These are phyloP conservation scores for Tolypocladium amazonense DNA, from an alignment of 2,329 filamentous ascomycete species.

Conservation along the genomic window DNA sequence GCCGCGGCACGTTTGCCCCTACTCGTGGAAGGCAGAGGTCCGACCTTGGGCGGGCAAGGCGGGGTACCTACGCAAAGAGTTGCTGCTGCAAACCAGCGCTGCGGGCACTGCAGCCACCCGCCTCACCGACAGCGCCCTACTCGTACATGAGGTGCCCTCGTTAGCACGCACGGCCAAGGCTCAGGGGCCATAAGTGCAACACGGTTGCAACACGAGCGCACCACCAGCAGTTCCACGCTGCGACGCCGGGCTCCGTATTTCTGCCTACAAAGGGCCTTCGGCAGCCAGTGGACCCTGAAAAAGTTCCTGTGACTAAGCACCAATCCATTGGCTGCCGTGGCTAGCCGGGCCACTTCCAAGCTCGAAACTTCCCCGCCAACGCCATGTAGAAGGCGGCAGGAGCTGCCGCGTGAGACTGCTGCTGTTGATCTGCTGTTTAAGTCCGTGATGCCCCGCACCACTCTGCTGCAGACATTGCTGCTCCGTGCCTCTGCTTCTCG, in stretches of 20 bases:
- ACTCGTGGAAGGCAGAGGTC: no score
- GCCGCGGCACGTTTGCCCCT: no score
- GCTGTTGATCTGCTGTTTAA: neutral
- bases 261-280: neutral
- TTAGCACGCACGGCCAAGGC: no score
- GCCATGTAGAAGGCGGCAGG: slow-evolving; percentile 2
- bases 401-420: neutral
- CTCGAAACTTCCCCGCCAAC: slow-evolving; percentile 11
- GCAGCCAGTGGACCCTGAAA: neutral
- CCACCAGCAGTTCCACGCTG: neutral
- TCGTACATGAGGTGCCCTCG: no score
- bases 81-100: neutral
- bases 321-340: slow-evolving; percentile 16
- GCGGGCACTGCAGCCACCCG: neutral
- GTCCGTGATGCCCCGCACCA: slow-evolving; percentile 34
- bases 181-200: neutral
- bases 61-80: neutral
- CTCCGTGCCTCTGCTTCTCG: slow-evolving; percentile 12
- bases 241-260: neutral
- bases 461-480: slow-evolving; percentile 19
- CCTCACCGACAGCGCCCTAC: neutral
- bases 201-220: neutral
- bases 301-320: neutral
- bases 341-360: slow-evolving; percentile 11
- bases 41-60: neutral